These are phyloP conservation scores for Leucosporidium creatinivorum DNA, from an alignment of 768 basidiomycete genomes.

Conservation along the genomic window DNA sequence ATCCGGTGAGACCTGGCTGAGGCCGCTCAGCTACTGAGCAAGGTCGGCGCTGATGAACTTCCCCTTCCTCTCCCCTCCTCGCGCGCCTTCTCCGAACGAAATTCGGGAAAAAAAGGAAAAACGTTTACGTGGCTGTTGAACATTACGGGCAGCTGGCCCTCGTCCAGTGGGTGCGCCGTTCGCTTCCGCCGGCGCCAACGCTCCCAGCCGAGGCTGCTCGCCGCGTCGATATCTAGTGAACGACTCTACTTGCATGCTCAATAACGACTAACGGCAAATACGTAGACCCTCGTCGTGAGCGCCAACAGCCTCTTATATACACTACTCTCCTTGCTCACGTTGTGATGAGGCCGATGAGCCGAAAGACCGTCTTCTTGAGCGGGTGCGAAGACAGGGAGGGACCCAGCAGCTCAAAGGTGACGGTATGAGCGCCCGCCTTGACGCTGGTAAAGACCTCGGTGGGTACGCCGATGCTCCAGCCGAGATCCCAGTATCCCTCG, in stretches of 20 bases:
- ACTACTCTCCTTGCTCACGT: background rate
- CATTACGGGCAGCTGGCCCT: constrained; percentile 57
- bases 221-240: too few species aligned
- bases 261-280: too few species aligned
- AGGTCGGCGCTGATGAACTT: background rate
- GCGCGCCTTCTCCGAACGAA: too few species aligned
- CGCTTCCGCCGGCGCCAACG: too few species aligned
- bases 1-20: constrained; percentile 41
- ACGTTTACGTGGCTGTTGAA: constrained; percentile 47
- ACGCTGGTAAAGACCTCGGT: constrained; percentile 13
- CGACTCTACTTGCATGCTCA: too few species aligned
- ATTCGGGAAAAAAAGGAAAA: too few species aligned
- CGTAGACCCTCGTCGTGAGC: too few species aligned
- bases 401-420: constrained; percentile 24
- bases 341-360: constrained; percentile 18
- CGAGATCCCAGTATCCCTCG: constrained; percentile 24
- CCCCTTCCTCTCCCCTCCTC: too few species aligned
- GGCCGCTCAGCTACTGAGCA: constrained; percentile 13
- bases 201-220: too few species aligned
- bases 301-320: too few species aligned
- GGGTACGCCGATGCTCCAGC: constrained; percentile 30
- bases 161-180: constrained; percentile 60
- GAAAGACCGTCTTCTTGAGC: constrained; percentile 14
- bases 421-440: constrained; percentile 9
- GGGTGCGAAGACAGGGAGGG: constrained; percentile 16